These are phyloP conservation scores for Leucaena leucocephala DNA, from an alignment of 306 rosid species.

Conservation along the genomic window DNA sequence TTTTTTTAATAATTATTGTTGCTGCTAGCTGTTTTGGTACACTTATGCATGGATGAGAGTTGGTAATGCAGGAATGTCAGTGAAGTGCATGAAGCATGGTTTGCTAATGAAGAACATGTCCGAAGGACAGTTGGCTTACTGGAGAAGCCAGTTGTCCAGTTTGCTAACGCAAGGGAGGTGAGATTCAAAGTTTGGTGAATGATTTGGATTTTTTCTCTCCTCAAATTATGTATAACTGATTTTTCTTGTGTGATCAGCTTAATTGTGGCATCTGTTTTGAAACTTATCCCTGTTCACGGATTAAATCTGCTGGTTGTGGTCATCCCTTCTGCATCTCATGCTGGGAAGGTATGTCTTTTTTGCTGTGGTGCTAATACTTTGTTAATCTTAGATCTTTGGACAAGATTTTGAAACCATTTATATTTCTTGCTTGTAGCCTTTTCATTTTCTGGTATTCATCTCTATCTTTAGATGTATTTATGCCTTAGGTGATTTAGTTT, in stretches of 20 bases:
- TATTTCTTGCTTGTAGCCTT: slow-evolving; percentile 22
- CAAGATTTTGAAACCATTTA: slow-evolving; percentile 23
- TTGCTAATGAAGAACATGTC: slow-evolving; percentile 69
- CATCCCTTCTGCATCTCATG: slow-evolving; percentile 78
- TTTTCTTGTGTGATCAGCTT: slow-evolving; percentile 45
- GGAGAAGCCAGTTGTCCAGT: slow-evolving; percentile 50
- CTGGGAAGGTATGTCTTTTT: slow-evolving; percentile 57
- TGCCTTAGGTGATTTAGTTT: slow-evolving; percentile 20
- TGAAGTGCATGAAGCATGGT: slow-evolving; percentile 83
- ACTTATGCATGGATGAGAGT: slow-evolving; percentile 18
- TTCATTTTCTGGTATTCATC: slow-evolving; percentile 4
- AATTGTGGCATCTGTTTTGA: slow-evolving; percentile 85
- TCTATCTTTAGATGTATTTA: background rate
- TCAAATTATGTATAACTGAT: slow-evolving; percentile 16
- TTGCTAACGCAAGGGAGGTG: slow-evolving; percentile 50
- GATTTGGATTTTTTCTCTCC: slow-evolving; percentile 21
- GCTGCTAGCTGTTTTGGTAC: slow-evolving; percentile 16
- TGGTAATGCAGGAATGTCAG: slow-evolving; percentile 61
- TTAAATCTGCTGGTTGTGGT: slow-evolving; percentile 69
- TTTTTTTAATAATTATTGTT: no score
- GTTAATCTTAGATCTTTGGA: slow-evolving; percentile 9
- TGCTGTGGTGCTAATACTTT: slow-evolving; percentile 26
- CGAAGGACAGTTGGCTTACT: slow-evolving; percentile 70
- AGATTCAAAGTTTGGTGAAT: slow-evolving; percentile 32
- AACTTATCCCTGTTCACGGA: slow-evolving; percentile 46